Conservation (phyloP, 495 filamentous ascomycete genomes). For the Penicillium ucsense region DNA sequence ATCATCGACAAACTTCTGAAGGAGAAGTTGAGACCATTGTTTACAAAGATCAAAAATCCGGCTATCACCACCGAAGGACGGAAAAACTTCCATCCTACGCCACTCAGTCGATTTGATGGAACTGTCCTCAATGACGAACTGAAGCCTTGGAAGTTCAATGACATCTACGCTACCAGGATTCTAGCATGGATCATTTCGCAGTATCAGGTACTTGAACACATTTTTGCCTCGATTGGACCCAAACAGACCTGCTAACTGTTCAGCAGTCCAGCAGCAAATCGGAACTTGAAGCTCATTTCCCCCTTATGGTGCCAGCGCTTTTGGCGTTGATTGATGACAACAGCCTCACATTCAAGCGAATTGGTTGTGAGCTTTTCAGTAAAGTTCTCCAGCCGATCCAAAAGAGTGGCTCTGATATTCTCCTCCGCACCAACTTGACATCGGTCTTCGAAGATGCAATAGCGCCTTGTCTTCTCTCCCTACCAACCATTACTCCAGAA, state of each 20-base stretch:
- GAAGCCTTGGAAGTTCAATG: constrained; percentile 68
- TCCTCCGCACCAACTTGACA: constrained; percentile 64
- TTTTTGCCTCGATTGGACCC: not conserved
- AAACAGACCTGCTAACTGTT: constrained; percentile 1
- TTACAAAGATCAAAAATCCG: constrained; percentile 53
- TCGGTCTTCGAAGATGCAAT: constrained; percentile 74
- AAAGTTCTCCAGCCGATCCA: constrained; percentile 51
- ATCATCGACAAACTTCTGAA: constrained; percentile 48
- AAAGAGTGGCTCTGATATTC: constrained; percentile 37
- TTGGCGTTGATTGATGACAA: constrained; percentile 71
- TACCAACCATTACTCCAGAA: constrained; percentile 73
- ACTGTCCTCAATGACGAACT: constrained; percentile 36
- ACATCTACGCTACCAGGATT: constrained; percentile 51
- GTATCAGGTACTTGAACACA: constrained; percentile 21
- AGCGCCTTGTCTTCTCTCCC: constrained; percentile 58
- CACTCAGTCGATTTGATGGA: constrained; percentile 29
- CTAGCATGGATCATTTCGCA: constrained; percentile 55
- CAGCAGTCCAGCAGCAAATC: constrained; percentile 16
- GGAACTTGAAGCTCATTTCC: constrained; percentile 52
- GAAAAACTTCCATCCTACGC: constrained; percentile 45
- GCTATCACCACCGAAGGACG: constrained; percentile 54
- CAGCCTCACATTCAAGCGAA: constrained; percentile 42
- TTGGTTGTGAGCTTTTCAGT: constrained; percentile 51
- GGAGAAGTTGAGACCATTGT: constrained; percentile 53
- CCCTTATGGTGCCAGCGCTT: constrained; percentile 73